Evolutionary conservation across 257 asterid species (phyloP).

Genomic region (Solanum bulbocastanum): DNA sequence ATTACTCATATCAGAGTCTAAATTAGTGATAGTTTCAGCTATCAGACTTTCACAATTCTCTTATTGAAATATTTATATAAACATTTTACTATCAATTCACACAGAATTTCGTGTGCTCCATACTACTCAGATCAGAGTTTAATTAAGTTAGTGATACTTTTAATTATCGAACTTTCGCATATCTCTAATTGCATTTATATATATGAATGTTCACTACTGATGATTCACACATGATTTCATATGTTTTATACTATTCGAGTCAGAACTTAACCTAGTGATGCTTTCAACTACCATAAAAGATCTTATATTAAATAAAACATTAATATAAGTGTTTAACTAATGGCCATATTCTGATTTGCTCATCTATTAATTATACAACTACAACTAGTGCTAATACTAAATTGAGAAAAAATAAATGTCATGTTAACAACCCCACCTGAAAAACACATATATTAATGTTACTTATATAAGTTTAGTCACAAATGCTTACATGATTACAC

Average conservation of each 20-base stretch:
- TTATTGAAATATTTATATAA: too few relatives aligned
- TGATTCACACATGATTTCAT: neutral
- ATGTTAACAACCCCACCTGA: neutral
- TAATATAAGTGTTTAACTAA: neutral
- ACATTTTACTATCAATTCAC: too few relatives aligned
- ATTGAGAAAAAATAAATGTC: neutral
- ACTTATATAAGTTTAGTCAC: neutral
- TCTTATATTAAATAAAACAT: too few relatives aligned
- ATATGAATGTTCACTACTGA: neutral
- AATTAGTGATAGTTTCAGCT: too few relatives aligned
- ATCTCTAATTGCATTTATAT: neutral
- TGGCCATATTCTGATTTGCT: neutral
- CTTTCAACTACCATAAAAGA: neutral
- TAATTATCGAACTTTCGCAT: too few relatives aligned
- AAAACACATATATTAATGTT: neutral
- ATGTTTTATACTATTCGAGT: neutral
- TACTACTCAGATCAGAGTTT: too few relatives aligned
- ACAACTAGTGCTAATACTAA: neutral
- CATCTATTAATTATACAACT: neutral
- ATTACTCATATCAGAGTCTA: fast-evolving
- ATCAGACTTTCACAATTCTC: neutral
- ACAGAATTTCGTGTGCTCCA: too few relatives aligned
- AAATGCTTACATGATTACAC: neutral
- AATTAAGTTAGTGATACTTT: neutral
- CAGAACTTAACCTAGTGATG: neutral